A percentile compares a stretch with the other conserved stretches of the same genome.
Evolutionary conservation across 1,139 yeast genomes (phyloP).

Genomic region (Nadsonia commutata): DNA sequence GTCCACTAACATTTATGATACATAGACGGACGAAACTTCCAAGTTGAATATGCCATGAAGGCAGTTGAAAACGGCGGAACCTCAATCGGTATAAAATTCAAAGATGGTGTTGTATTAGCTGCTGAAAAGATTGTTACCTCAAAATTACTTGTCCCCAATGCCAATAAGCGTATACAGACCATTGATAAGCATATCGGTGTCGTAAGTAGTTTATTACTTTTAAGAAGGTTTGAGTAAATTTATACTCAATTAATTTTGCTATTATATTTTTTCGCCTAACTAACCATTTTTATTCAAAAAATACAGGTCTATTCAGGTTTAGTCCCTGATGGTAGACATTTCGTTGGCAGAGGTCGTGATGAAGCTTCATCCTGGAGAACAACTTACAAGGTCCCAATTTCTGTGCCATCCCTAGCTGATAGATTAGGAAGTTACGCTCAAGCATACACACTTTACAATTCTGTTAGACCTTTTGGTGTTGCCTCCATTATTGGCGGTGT

Average conservation of each 20-base stretch:
- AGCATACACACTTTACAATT: slow-evolving; percentile 88
- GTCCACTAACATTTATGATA: neutral
- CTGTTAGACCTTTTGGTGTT: slow-evolving; percentile 95
- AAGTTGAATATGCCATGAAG: slow-evolving; percentile 93
- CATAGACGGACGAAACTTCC: slow-evolving; percentile 90
- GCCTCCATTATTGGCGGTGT: slow-evolving; percentile 88
- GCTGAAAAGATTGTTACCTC: slow-evolving; percentile 84
- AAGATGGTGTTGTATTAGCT: slow-evolving; percentile 92
- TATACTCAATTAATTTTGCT: too few relatives aligned
- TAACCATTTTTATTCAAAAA: neutral
- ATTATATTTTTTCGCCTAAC: too few relatives aligned
- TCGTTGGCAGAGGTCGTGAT: slow-evolving; percentile 84
- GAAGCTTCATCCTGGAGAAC: slow-evolving; percentile 75
- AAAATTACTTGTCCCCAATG: slow-evolving; percentile 76
- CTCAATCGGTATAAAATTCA: slow-evolving; percentile 79
- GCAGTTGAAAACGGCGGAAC: slow-evolving; percentile 98
- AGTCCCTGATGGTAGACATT: slow-evolving; percentile 91
- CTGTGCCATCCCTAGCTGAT: slow-evolving; percentile 72
- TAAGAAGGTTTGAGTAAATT: too few relatives aligned
- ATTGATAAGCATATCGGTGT: slow-evolving; percentile 91
- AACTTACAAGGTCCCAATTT: slow-evolving; percentile 60
- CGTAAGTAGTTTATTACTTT: slow-evolving; percentile 24
- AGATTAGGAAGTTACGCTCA: slow-evolving; percentile 87
- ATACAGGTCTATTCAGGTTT: slow-evolving; percentile 60
- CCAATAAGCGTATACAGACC: slow-evolving; percentile 80